phyloP scores from a whole-genome alignment of 2,329 filamentous ascomycete species.

The Colletotrichum graminicola region DNA sequence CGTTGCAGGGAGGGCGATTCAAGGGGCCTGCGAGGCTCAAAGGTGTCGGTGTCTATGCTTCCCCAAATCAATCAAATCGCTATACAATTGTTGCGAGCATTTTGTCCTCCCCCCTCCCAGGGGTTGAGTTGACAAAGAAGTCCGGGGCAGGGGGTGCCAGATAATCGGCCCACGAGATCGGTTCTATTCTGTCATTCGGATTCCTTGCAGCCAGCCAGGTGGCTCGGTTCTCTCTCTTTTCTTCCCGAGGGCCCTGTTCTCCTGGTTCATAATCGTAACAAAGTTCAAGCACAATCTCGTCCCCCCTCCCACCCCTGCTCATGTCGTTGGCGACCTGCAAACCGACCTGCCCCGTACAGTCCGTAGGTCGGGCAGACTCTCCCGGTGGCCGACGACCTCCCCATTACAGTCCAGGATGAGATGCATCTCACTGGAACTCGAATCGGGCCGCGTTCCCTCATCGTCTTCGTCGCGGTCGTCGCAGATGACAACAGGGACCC shows the following conservation, averaged over 20 bases:
- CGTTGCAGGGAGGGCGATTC: neutral
- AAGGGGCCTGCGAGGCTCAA: neutral
- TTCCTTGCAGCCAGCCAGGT: neutral
- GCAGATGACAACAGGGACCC: neutral
- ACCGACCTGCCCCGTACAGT: conserved; percentile 35
- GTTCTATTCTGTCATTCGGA: neutral
- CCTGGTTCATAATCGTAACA: neutral
- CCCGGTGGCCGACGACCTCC: conserved; percentile 33
- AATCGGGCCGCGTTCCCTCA: neutral
- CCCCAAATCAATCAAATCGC: neutral
- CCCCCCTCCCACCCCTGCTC: neutral
- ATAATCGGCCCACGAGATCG: neutral
- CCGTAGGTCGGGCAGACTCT: conserved; percentile 34
- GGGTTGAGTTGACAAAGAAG: conserved; percentile 2
- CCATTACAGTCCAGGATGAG: conserved; percentile 22
- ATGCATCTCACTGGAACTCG: conserved; percentile 8
- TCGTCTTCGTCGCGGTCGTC: neutral
- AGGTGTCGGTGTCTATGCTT: neutral
- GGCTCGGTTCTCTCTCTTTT: neutral
- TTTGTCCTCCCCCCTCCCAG: neutral
- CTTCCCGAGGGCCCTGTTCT: neutral
- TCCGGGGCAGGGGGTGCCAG: neutral
- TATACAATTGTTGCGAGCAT: neutral
- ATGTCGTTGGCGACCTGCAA: conserved; percentile 7
- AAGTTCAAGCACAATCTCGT: neutral